Conservation (phyloP, 257 asterid genomes). For the Leptodermis oblonga region DNA sequence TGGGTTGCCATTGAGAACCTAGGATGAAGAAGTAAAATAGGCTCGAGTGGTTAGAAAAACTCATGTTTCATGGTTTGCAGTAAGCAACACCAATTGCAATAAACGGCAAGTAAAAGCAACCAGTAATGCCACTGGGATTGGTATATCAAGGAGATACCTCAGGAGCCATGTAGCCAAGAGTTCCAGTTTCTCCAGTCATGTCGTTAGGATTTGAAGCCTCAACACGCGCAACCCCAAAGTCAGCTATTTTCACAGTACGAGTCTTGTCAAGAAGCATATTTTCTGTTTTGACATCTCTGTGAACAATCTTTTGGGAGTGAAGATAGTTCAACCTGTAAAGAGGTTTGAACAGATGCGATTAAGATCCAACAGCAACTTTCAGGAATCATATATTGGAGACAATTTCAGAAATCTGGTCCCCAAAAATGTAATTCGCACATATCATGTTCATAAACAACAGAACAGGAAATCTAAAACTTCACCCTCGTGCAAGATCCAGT, state of each 20-base stretch:
- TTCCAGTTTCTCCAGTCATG: constrained; percentile 96
- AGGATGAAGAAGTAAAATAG: constrained; percentile 3
- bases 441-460: constrained; percentile 5
- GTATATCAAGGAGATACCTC: constrained; percentile 51
- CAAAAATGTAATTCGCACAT: neutral
- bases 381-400: neutral
- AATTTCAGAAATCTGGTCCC: neutral
- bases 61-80: neutral
- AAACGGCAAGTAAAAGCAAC: neutral
- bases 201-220: constrained; percentile 89
- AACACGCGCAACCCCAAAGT: constrained; percentile 93
- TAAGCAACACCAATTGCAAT: constrained; percentile 1
- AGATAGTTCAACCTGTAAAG: constrained; percentile 64
- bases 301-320: constrained; percentile 73
- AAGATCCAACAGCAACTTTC: neutral
- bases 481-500: constrained; percentile 85
- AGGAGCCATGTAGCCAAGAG: constrained; percentile 96
- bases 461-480: constrained; percentile 10
- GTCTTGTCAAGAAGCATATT: constrained; percentile 79
- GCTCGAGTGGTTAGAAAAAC: constrained; percentile 1
- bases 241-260: constrained; percentile 70
- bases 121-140: neutral
- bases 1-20: constrained; percentile 85
- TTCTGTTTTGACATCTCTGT: constrained; percentile 86
- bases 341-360: neutral